A percentile compares a stretch with the other conserved stretches of the same genome.
phyloP scores from a whole-genome alignment of 192 early-diverging fungal genomes.

The Coemansia nantahalensis region DNA sequence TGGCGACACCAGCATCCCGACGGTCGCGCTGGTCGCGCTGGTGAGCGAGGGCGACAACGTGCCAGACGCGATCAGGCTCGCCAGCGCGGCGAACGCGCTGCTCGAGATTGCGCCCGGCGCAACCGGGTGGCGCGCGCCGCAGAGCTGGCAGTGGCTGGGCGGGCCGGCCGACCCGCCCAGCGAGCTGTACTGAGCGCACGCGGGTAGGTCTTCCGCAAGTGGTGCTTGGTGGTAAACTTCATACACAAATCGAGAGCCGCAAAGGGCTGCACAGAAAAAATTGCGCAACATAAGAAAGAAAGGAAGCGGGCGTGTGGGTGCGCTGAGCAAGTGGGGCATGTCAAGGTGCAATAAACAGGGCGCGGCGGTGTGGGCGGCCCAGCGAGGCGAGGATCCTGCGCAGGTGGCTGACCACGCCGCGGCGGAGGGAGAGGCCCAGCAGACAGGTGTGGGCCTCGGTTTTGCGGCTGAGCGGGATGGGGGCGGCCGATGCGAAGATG shows the following conservation, averaged over 20 bases:
- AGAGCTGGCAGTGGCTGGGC: conserved; percentile 49
- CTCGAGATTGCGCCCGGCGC: conserved; percentile 18
- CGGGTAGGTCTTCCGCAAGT: too few relatives aligned
- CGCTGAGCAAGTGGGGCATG: not conserved
- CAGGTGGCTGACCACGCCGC: too few relatives aligned
- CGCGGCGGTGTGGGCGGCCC: not conserved
- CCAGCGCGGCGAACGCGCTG: conserved; percentile 49
- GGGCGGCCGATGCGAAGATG: not conserved
- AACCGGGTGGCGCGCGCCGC: conserved; percentile 28
- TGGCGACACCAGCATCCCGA: conserved; percentile 36
- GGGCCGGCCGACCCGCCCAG: conserved; percentile 16
- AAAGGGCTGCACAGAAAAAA: too few relatives aligned
- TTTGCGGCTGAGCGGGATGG: too few relatives aligned
- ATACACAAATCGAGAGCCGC: not conserved
- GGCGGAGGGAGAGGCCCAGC: too few relatives aligned
- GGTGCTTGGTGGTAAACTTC: too few relatives aligned
- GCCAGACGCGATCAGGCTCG: conserved; percentile 62
- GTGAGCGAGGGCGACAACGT: conserved; percentile 76
- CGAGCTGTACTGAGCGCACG: conserved; percentile 34
- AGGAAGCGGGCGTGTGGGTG: too few relatives aligned
- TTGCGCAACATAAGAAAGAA: too few relatives aligned
- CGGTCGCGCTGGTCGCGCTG: conserved; percentile 58
- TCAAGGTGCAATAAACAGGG: not conserved
- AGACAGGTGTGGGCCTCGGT: too few relatives aligned
- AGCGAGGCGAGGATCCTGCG: not conserved